Conservation (phyloP, 805 yeast species). For the Wickerhamiella spandovensis region DNA sequence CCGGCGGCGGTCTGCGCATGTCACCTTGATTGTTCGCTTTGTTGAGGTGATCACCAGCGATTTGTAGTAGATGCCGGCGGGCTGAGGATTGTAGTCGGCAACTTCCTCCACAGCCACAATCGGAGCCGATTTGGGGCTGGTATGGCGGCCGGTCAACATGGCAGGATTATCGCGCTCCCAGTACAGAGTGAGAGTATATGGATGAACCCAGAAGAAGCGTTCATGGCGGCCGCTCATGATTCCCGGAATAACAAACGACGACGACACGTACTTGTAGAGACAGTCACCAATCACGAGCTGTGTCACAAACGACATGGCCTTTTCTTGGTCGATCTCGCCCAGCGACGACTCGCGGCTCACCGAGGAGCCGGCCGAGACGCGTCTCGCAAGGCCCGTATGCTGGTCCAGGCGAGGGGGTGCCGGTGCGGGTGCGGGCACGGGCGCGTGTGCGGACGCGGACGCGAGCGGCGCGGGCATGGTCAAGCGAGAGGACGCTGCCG, state of each 20-base stretch:
- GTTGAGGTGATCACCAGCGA: constrained; percentile 65
- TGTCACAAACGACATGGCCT: constrained; percentile 43
- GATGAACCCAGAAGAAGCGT: constrained; percentile 93
- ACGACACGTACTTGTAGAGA: constrained; percentile 71
- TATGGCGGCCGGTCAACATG: constrained; percentile 34
- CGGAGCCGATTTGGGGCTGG: constrained; percentile 65
- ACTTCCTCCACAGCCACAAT: constrained; percentile 68
- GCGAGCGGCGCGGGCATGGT: no score
- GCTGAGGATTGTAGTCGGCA: constrained; percentile 73
- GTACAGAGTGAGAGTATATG: constrained; percentile 77
- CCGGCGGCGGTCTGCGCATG: constrained; percentile 76
- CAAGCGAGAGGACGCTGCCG: background rate
- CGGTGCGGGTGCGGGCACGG: no score
- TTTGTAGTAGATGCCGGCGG: constrained; percentile 78
- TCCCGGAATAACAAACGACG: constrained; percentile 40
- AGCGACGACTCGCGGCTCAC: constrained; percentile 16
- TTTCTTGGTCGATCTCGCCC: background rate
- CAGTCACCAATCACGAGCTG: constrained; percentile 92
- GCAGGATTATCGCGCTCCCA: constrained; percentile 83
- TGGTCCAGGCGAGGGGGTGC: background rate
- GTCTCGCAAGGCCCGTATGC: background rate
- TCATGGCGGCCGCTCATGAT: constrained; percentile 75
- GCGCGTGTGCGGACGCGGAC: no score
- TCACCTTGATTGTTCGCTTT: constrained; percentile 54
- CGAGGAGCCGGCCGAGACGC: constrained; percentile 3